Evolutionary conservation across 1,284 basidiomycete species (phyloP), one percentile per base, ranked within the genome.

Genomic region (Crepidotus sp.): DNA sequence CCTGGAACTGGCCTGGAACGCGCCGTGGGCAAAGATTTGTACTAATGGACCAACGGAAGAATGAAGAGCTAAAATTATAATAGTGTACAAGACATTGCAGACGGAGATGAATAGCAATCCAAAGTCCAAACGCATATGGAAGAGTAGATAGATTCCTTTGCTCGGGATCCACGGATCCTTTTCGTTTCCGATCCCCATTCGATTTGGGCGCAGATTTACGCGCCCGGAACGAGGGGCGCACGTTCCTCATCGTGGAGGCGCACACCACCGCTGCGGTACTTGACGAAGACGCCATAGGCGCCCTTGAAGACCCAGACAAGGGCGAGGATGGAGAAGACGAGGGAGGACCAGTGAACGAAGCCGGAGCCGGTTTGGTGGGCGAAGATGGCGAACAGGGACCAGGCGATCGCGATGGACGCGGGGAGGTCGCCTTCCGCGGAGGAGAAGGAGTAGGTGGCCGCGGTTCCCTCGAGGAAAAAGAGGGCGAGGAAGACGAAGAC

Each of bases 381-480:
- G 59, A 91, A 87, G 62, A 91, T 85, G 41, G 85, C 89, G 64
- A 85, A 91, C 21, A 88, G 69, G 21, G 82, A 77, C 82, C 84
- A 89, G 32, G 78, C 75, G 55, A 93, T 89, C 54, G 85, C 87
- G 57, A 92, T 74, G 32, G 87, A 83, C 1, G 87, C 91, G 6
- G 90, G 88, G 33, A 96, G 76, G 57, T 97, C 93, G 51, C 93
- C 93, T 62, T 96, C 91, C 2, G 77, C 69, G 11, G 83, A 82
- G 35, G 87, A 87, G 70, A 92, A 91, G 35, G 90, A 89, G 62
- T 97, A 96, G 1, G 88, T 85, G 6, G 84, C 88, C 0, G 89
- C 84, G 9, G 93, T 96, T 15, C 80, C 84, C 64, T 95, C 92
- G 52, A 97, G 81, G 83, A 96, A 95, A 69, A 96, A 80, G 52